These are phyloP conservation scores for Yamadazyma takamatsuzukensis DNA, from an alignment of 805 yeast genomes.

Conservation along the genomic window DNA sequence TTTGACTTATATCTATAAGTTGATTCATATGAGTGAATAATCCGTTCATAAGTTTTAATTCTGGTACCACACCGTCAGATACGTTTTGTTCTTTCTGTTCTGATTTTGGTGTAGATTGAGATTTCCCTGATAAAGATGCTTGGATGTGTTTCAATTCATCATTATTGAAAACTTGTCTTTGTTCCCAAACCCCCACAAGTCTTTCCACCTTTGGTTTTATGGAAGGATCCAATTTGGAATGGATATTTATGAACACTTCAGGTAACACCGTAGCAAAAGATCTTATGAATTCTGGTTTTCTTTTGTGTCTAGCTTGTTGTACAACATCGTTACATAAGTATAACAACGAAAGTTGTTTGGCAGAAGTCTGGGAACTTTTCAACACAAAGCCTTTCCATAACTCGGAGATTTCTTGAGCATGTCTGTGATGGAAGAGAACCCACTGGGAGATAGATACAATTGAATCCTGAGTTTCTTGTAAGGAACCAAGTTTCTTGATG, in stretches of 20 bases:
- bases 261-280: constrained; percentile 55
- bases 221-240: constrained; percentile 24
- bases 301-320: constrained; percentile 68
- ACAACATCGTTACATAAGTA: constrained; percentile 80
- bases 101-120: constrained; percentile 13
- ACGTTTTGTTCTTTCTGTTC: neutral
- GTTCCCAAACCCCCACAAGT: constrained; percentile 55
- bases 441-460: constrained; percentile 45
- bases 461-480: constrained; percentile 45
- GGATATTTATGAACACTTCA: constrained; percentile 30
- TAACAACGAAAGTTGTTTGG: constrained; percentile 52
- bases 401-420: constrained; percentile 30
- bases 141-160: constrained; percentile 26
- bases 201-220: constrained; percentile 48
- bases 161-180: constrained; percentile 42
- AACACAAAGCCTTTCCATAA: constrained; percentile 33
- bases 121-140: constrained; percentile 13
- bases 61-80: constrained; percentile 17
- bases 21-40: constrained; percentile 24
- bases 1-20: constrained; percentile 23
- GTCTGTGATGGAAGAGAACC: constrained; percentile 44
- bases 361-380: constrained; percentile 9
- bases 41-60: constrained; percentile 29
- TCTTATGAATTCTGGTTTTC: constrained; percentile 52
- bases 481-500: constrained; percentile 30